Conservation (phyloP, 495 filamentous ascomycete genomes). For the Aspergillus homomorphus region DNA sequence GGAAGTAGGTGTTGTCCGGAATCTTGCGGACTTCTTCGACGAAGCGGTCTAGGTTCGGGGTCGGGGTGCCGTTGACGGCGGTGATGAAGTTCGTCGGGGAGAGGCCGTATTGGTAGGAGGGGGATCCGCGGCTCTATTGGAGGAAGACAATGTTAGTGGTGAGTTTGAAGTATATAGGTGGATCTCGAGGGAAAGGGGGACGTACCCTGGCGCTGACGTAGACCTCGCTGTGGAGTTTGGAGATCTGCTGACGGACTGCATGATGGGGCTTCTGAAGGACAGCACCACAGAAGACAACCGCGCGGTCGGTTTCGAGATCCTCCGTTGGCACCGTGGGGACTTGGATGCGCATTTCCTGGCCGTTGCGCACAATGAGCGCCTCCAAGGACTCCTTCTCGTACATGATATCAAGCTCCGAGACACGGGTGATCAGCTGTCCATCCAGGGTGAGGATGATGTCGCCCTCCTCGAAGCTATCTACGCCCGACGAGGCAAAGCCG, state of each 20-base stretch:
- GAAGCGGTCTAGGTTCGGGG: conserved; percentile 76
- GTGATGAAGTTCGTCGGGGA: conserved; percentile 97
- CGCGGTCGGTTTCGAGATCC: conserved; percentile 87
- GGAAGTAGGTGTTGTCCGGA: conserved; percentile 95
- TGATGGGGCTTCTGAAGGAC: conserved; percentile 92
- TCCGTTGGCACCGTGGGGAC: conserved; percentile 85
- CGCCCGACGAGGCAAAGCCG: conserved; percentile 31
- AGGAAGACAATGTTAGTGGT: conserved; percentile 12
- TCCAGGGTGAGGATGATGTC: conserved; percentile 93
- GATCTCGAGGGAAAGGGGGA: conserved; percentile 4
- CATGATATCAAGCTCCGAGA: conserved; percentile 93
- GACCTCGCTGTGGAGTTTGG: conserved; percentile 92
- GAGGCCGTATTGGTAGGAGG: conserved; percentile 88
- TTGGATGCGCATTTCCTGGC: conserved; percentile 70
- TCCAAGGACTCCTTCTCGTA: conserved; percentile 83
- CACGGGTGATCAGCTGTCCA: conserved; percentile 84
- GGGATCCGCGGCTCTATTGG: conserved; percentile 65
- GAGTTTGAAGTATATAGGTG: background rate
- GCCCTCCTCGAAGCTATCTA: conserved; percentile 68
- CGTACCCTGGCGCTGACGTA: conserved; percentile 82
- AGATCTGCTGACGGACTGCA: conserved; percentile 95
- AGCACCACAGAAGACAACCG: conserved; percentile 92
- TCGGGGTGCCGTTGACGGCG: conserved; percentile 84
- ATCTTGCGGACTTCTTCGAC: conserved; percentile 77
- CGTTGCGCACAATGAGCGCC: conserved; percentile 81